Conservation (phyloP, 202 grass and related monocot genomes). For the Setaria viridis region DNA sequence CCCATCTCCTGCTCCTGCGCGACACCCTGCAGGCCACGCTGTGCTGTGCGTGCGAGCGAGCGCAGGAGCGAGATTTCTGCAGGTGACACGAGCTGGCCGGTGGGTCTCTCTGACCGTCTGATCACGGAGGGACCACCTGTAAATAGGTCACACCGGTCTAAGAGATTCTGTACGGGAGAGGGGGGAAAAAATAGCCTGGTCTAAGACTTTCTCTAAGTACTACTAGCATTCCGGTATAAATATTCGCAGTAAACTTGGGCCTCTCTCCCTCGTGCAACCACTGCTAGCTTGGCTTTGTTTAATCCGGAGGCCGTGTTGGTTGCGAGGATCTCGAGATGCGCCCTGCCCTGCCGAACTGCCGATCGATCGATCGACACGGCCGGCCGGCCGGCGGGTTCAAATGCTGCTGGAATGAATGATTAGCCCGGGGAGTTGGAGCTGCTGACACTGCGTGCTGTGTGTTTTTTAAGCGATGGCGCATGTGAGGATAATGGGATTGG, state of each 20-base stretch:
- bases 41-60: constrained; percentile 15
- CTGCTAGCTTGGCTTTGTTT: constrained; percentile 34
- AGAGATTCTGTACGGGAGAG: background rate
- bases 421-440: background rate
- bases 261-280: constrained; percentile 32
- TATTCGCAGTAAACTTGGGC: background rate
- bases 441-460: background rate
- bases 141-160: background rate
- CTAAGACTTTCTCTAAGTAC: background rate
- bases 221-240: constrained; percentile 3
- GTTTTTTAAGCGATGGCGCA: background rate
- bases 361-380: constrained; percentile 32
- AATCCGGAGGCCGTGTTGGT: background rate
- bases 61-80: constrained; percentile 8
- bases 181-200: background rate
- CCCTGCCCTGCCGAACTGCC: background rate
- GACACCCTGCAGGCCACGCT: background rate
- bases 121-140: constrained; percentile 13
- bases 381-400: constrained; percentile 35
- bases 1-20: constrained; percentile 1
- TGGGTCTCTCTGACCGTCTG: constrained; percentile 15
- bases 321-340: constrained; percentile 40
- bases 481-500: constrained; percentile 6
- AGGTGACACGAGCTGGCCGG: constrained; percentile 23
- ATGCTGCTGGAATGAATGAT: constrained; percentile 59